Evolutionary conservation across 2,329 filamentous ascomycete species (phyloP).

Genomic region (Fusarium pseudocircinatum): DNA sequence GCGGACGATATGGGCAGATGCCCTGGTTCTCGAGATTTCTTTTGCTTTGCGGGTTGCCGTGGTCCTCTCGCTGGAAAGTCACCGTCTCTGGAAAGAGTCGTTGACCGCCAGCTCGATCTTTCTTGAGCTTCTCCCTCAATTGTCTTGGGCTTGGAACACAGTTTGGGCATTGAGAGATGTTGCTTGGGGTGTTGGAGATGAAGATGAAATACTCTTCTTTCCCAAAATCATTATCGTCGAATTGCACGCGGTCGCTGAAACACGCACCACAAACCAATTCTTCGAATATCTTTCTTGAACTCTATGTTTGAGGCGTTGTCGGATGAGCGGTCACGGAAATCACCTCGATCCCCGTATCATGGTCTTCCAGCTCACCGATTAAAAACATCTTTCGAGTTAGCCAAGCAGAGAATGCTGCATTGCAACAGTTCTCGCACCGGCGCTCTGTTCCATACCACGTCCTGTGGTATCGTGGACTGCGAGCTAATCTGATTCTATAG

Average conservation of each 20-base stretch:
- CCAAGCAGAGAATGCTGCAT: slow-evolving; percentile 91
- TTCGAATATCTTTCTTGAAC: slow-evolving; percentile 53
- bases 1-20: slow-evolving; percentile 47
- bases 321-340: slow-evolving; percentile 65
- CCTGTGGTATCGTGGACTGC: slow-evolving; percentile 69
- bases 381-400: slow-evolving; percentile 84
- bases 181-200: slow-evolving; percentile 80
- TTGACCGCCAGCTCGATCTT: slow-evolving; percentile 78
- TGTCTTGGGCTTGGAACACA: slow-evolving; percentile 55
- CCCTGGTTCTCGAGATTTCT: slow-evolving; percentile 59
- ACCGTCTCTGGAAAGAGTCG: slow-evolving; percentile 43
- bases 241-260: slow-evolving; percentile 42
- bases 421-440: slow-evolving; percentile 92
- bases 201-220: slow-evolving; percentile 73
- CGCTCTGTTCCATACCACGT: slow-evolving; percentile 70
- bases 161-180: slow-evolving; percentile 67
- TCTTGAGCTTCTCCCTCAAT: slow-evolving; percentile 71
- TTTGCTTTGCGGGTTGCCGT: slow-evolving; percentile 77
- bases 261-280: slow-evolving; percentile 31
- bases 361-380: slow-evolving; percentile 71
- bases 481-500: slow-evolving; percentile 79
- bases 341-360: background rate
- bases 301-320: slow-evolving; percentile 74
- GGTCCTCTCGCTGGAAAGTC: slow-evolving; percentile 81
- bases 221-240: slow-evolving; percentile 77